Evolutionary conservation across 208 protist species (phyloP).

Genomic region (Wallacemonas sp.): DNA sequence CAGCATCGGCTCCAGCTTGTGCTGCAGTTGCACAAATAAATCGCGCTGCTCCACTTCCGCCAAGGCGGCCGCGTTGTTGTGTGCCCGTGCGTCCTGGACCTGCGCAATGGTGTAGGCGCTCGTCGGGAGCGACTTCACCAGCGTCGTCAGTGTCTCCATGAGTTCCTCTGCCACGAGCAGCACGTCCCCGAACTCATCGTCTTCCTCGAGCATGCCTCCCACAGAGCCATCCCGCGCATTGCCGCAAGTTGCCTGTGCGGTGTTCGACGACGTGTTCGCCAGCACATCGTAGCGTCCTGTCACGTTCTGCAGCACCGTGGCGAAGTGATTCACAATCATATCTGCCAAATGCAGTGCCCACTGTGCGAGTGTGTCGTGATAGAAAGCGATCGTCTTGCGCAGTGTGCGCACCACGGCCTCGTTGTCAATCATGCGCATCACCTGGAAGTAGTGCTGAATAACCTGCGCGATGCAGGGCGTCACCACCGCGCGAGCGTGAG

Average conservation of each 20-base stretch:
- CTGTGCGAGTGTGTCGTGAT: conserved; percentile 82
- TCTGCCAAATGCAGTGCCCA: conserved; percentile 83
- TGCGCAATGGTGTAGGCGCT: conserved; percentile 15
- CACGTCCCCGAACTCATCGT: conserved; percentile 58
- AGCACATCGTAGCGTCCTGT: conserved; percentile 47
- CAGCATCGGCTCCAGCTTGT: conserved; percentile 67
- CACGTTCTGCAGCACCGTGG: conserved; percentile 49
- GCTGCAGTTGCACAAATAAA: conserved; percentile 68
- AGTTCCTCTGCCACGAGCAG: conserved; percentile 84
- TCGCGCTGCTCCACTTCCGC: conserved; percentile 27
- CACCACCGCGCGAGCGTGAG: conserved; percentile 69
- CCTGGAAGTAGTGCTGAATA: conserved; percentile 88
- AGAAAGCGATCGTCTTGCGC: conserved; percentile 85
- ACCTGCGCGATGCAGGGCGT: conserved; percentile 85
- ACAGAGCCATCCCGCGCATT: too few relatives aligned
- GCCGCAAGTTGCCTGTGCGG: neutral
- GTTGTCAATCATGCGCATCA: conserved; percentile 91
- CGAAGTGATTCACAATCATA: conserved; percentile 84
- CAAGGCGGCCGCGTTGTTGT: conserved; percentile 3
- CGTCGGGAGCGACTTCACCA: conserved; percentile 68
- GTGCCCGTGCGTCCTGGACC: conserved; percentile 9
- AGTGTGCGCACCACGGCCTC: conserved; percentile 89
- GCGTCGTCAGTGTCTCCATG: conserved; percentile 74
- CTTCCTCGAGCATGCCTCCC: conserved; percentile 28
- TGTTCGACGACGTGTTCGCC: conserved; percentile 17